These are phyloP conservation scores for Boletus fagicola DNA, from an alignment of 768 basidiomycete genomes.

Conservation along the genomic window DNA sequence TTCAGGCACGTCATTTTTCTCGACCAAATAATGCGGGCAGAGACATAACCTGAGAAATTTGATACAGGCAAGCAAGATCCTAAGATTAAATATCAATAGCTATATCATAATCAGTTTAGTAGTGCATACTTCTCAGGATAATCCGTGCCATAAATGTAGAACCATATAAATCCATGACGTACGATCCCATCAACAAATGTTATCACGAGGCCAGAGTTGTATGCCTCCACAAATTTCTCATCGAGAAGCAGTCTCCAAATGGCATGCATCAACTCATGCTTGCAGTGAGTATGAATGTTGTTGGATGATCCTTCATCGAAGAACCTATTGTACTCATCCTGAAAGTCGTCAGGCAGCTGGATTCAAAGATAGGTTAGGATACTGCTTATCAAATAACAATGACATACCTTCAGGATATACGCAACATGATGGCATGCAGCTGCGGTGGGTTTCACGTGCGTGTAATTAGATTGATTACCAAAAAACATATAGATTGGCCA, in stretches of 20 bases:
- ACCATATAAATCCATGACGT: too few species aligned
- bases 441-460: conserved; percentile 2
- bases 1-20: too few species aligned
- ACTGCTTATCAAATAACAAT: not conserved
- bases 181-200: not conserved
- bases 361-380: not conserved
- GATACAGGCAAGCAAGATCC: too few species aligned
- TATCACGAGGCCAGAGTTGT: conserved; percentile 13
- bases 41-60: too few species aligned
- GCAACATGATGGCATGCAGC: conserved; percentile 18
- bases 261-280: conserved; percentile 19
- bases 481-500: conserved; percentile 29
- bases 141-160: too few species aligned
- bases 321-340: not conserved
- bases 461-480: conserved; percentile 9
- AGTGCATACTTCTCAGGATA: too few species aligned
- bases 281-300: conserved; percentile 12
- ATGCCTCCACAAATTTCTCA: conserved; percentile 14
- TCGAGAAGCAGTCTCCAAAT: conserved; percentile 16
- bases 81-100: too few species aligned
- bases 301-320: not conserved
- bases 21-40: too few species aligned
- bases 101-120: too few species aligned
- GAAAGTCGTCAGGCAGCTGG: not conserved
- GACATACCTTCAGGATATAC: conserved; percentile 6